Percentiles rank a stretch among this genome's conserved stretches.
Evolutionary conservation across 2,329 filamentous ascomycete species (phyloP).

Genomic region (Coniochaeta prunicola): DNA sequence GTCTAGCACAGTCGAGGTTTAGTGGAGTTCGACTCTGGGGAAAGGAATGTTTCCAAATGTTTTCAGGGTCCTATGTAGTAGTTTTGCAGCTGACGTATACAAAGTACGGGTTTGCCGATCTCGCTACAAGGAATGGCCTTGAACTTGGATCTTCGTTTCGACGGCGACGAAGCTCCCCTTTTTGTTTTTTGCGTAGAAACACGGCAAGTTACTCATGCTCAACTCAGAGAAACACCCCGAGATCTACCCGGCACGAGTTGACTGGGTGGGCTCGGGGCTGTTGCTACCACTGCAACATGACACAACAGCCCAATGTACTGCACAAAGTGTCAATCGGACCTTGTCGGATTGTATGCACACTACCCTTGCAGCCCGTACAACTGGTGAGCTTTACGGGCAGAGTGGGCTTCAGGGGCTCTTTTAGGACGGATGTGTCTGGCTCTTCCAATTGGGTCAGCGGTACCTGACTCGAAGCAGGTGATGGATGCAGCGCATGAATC

Average conservation of each 20-base stretch:
- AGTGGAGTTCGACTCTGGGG: neutral
- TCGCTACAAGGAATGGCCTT: neutral
- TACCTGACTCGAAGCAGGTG: neutral
- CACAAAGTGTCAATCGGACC: neutral
- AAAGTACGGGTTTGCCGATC: neutral
- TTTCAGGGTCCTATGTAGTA: neutral
- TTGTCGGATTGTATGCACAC: neutral
- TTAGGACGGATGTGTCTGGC: neutral
- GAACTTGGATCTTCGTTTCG: neutral
- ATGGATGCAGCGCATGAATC: neutral
- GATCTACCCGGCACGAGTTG: neutral
- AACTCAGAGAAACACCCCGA: neutral
- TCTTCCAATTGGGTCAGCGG: neutral
- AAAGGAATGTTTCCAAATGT: neutral
- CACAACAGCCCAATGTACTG: neutral
- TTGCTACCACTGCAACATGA: neutral
- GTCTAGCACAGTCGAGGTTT: no score
- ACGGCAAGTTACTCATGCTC: neutral
- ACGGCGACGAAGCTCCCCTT: neutral
- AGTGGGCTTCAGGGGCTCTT: neutral
- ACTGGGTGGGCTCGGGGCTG: neutral
- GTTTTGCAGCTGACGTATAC: neutral
- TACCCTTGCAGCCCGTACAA: neutral
- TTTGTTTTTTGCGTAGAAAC: neutral
- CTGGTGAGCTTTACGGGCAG: neutral